These are phyloP conservation scores for Trypanosoma platydactyli DNA, from an alignment of 208 protist genomes.

Conservation along the genomic window DNA sequence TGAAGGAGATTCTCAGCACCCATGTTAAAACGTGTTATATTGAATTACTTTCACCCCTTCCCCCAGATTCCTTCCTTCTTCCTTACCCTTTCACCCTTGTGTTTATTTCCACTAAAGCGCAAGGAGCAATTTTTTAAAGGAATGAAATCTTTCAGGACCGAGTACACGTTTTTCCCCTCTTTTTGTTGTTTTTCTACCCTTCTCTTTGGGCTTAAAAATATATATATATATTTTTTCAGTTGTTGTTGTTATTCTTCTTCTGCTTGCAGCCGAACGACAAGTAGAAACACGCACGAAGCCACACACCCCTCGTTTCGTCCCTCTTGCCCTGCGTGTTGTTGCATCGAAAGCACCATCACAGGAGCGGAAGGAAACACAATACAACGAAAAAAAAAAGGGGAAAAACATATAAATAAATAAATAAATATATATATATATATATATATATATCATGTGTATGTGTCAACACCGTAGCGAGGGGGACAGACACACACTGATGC, in stretches of 20 bases:
- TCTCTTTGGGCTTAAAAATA: slow-evolving; percentile 12
- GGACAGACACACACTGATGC: too few relatives aligned
- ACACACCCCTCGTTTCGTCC: not conserved
- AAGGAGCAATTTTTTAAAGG: too few relatives aligned
- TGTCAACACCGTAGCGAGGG: too few relatives aligned
- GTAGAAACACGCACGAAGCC: not conserved
- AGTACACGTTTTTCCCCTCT: not conserved
- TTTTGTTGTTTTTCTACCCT: slow-evolving; percentile 3
- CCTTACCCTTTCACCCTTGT: not conserved
- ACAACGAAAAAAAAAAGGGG: not conserved
- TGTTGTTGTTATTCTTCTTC: not conserved
- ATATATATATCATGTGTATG: too few relatives aligned
- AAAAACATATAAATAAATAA: not conserved
- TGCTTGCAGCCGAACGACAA: slow-evolving; percentile 5
- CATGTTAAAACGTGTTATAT: slow-evolving; percentile 8
- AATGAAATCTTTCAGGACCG: not conserved
- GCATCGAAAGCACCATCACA: not conserved
- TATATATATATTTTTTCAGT: not conserved
- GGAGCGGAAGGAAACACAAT: not conserved
- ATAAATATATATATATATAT: not conserved
- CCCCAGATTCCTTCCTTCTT: not conserved
- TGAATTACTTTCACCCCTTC: not conserved
- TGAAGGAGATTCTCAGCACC: slow-evolving; percentile 17
- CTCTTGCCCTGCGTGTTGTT: not conserved
- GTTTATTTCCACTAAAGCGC: not conserved